phyloP scores from a whole-genome alignment of 2,329 filamentous ascomycete species.

The Hypoxylon rubiginosum region DNA sequence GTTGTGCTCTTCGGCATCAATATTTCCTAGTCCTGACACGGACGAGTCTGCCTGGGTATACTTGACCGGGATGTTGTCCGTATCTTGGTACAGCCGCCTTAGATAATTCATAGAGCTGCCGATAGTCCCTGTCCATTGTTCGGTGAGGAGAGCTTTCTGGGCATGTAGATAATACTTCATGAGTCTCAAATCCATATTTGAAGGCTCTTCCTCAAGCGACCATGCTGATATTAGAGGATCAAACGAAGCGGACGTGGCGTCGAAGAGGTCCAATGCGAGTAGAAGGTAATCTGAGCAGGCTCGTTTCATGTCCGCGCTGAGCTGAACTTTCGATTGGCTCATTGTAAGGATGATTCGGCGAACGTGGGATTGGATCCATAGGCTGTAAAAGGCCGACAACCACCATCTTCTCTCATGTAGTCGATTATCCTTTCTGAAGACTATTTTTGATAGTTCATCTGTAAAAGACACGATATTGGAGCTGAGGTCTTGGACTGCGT shows the following conservation, averaged over 20 bases:
- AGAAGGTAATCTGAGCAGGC: constrained; percentile 32
- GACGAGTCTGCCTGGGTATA: constrained; percentile 8
- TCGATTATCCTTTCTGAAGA: constrained; percentile 40
- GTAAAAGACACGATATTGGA: constrained; percentile 32
- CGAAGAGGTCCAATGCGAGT: constrained; percentile 39
- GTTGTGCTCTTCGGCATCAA: not conserved
- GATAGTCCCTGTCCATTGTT: constrained; percentile 23
- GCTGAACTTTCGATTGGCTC: constrained; percentile 14
- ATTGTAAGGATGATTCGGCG: constrained; percentile 36
- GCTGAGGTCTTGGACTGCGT: constrained; percentile 29
- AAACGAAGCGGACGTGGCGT: constrained; percentile 39
- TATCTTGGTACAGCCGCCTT: constrained; percentile 30
- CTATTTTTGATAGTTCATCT: constrained; percentile 38
- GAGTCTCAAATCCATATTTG: constrained; percentile 36
- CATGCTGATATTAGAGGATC: constrained; percentile 36
- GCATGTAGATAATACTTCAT: constrained; percentile 43
- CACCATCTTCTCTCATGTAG: constrained; percentile 41
- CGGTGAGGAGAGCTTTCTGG: constrained; percentile 32
- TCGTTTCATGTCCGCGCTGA: constrained; percentile 16
- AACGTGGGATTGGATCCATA: constrained; percentile 41
- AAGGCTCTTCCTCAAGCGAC: constrained; percentile 42
- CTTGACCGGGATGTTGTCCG: not conserved
- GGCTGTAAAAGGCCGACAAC: constrained; percentile 40
- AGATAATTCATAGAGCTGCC: constrained; percentile 33
- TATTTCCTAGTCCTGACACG: not conserved